Base-by-base conservation (phyloP, 2,329 filamentous ascomycete genomes). In the Fusarium paranaense region DNA sequence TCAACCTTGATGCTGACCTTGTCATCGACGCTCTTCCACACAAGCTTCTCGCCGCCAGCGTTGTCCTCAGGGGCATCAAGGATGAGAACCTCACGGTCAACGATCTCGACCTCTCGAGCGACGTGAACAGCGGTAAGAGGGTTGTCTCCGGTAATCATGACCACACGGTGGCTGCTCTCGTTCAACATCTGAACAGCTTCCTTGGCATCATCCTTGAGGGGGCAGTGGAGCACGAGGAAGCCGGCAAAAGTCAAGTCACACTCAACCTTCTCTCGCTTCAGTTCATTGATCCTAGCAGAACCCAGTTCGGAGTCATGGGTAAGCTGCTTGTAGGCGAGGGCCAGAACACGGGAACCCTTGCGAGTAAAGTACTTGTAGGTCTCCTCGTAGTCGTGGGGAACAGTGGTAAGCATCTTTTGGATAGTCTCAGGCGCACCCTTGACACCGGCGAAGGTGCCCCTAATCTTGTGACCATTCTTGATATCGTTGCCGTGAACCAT, bases 61-160 rank as follows among this genome's bases (percentile, higher is more conserved):
- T 97, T 95, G 78, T 98, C 90, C 82, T 99, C 97, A 25, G 97
- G 97, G 3, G 96, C 95, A 82, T 99, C 97, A 30, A 99, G 88
- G 77, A 99, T 98, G 69, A 98, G 89, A 63, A 97, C 94, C 37
- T 98, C 95, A 66, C 97, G 93, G 80, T 99, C 97, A 18, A 99
- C 95, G 82, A 99, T 99, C 82, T 99, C 97, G 30, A 99, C 97
- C 82, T 98, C 93, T 71, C 93, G 92, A 18, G 97, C 97, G 66
- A 99, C 97, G 81, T 99, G 96, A 13, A 98, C 94, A 74, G 97
- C 97, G 45, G 97, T 99, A 62, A 99, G 89, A 14, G 97, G 96
- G 82, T 99, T 99, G 83, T 99, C 97, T 81, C 97, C 97, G 69
- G 97, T 99, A 76, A 99, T 99, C 97, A 99, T 99, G 77, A 99